A percentile compares a stretch with the other conserved stretches of the same genome.
These are phyloP conservation scores for Multifurca ochricompacta DNA, from an alignment of 768 basidiomycete genomes.

Conservation along the genomic window DNA sequence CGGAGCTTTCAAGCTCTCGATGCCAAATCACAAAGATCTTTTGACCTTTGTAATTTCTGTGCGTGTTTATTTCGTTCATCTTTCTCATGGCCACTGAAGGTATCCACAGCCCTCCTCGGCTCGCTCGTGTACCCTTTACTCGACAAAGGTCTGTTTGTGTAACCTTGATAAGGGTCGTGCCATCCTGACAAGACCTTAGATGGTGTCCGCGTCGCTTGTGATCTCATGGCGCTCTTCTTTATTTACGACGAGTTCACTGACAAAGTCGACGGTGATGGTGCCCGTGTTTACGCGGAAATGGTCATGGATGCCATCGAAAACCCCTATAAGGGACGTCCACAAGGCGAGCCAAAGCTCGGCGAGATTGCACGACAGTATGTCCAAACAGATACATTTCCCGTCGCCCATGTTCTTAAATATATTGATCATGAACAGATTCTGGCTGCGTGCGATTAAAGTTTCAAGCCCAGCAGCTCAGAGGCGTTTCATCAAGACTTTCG, in stretches of 20 bases:
- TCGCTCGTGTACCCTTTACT: conserved; percentile 31
- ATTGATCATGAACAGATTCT: background rate
- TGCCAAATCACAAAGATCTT: conserved; percentile 30
- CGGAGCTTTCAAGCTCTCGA: conserved; percentile 32
- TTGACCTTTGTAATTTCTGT: conserved; percentile 33
- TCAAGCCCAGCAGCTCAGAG: conserved; percentile 25
- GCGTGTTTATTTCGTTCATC: too few relatives aligned
- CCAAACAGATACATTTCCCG: too few relatives aligned
- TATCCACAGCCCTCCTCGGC: conserved; percentile 32
- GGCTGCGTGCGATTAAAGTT: conserved; percentile 5
- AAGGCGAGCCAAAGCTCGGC: conserved; percentile 32
- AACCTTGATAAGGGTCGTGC: too few relatives aligned
- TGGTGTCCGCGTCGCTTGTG: conserved; percentile 33
- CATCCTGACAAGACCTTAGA: background rate
- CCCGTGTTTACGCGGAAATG: conserved; percentile 28
- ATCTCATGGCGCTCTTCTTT: conserved; percentile 45
- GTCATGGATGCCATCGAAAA: conserved; percentile 34
- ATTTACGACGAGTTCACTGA: conserved; percentile 46
- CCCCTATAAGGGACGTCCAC: conserved; percentile 30
- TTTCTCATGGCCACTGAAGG: too few relatives aligned
- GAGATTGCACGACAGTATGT: conserved; percentile 36
- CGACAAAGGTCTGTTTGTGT: conserved; percentile 26
- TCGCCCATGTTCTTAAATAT: too few relatives aligned
- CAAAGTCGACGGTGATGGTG: conserved; percentile 27
- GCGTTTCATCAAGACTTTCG: conserved; percentile 33